A percentile compares a stretch with the other conserved stretches of the same genome.
Conservation (phyloP, 208 protist species). For the Acanthamoeba healyi region DNA sequence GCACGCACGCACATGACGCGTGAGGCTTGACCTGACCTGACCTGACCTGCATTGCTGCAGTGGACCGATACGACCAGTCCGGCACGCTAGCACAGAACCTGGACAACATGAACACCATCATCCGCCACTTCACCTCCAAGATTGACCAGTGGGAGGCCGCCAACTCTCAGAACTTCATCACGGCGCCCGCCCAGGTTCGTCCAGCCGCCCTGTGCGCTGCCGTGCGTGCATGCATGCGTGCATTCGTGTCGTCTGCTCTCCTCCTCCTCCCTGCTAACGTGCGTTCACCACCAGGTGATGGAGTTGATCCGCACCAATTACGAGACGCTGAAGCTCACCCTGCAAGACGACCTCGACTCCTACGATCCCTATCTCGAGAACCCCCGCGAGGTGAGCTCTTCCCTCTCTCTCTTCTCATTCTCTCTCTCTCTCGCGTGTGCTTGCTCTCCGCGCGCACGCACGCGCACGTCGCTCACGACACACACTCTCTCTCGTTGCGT, state of each 20-base stretch:
- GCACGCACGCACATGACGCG: not conserved
- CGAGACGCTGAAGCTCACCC: constrained; percentile 75
- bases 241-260: not conserved
- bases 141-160: constrained; percentile 62
- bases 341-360: constrained; percentile 78
- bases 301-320: constrained; percentile 80
- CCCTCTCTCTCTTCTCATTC: not conserved
- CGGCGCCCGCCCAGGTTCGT: constrained; percentile 7
- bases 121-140: constrained; percentile 61
- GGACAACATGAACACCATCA: constrained; percentile 69
- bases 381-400: constrained; percentile 64
- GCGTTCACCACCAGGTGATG: constrained; percentile 23
- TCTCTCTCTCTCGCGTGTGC: no score
- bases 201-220: not conserved
- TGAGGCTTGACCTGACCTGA: no score
- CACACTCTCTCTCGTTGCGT: no score
- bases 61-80: constrained; percentile 35
- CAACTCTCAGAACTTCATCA: constrained; percentile 42
- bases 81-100: constrained; percentile 14
- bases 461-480: no score
- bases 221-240: not conserved
- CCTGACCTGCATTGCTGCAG: not conserved
- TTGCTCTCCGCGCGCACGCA: no score
- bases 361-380: constrained; percentile 82
- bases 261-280: not conserved